Percentiles rank a stretch among this genome's conserved stretches.
Evolutionary conservation across 495 filamentous ascomycete genomes (phyloP).

Genomic region (Hypoxylon cercidicola): DNA sequence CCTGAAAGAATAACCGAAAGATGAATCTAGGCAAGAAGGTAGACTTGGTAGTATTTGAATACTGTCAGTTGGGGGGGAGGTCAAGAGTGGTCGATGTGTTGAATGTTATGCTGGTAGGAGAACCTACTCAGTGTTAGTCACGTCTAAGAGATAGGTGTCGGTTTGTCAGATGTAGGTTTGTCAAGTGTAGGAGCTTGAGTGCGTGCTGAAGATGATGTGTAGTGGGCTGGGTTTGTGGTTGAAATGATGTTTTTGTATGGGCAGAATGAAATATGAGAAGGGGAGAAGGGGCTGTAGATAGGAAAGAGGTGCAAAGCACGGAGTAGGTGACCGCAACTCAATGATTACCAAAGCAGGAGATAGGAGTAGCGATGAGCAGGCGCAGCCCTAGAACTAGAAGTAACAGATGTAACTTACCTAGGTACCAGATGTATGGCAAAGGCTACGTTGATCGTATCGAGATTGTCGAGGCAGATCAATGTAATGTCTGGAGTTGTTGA

Average conservation of each 20-base stretch:
- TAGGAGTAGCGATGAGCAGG: background rate
- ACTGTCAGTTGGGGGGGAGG: background rate
- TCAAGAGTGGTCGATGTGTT: background rate
- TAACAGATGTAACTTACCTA: background rate
- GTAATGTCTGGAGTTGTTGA: background rate
- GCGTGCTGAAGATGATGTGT: background rate
- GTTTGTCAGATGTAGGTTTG: background rate
- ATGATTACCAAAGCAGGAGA: background rate
- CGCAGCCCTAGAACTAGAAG: no score
- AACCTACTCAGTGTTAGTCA: background rate
- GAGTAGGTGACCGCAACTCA: background rate
- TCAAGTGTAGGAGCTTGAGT: background rate
- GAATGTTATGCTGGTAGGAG: background rate
- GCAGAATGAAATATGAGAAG: constrained; percentile 1
- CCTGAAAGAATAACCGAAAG: constrained; percentile 1
- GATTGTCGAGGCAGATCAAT: background rate
- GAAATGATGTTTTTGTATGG: background rate
- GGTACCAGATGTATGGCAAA: background rate
- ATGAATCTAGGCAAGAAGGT: background rate
- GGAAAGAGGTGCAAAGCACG: background rate
- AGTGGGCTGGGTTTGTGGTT: background rate
- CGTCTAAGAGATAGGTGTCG: background rate
- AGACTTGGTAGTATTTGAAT: background rate
- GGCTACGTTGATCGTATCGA: background rate
- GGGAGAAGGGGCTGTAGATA: background rate